A percentile compares a stretch with the other conserved stretches of the same genome.
These are phyloP conservation scores for Pistacia integerrima DNA, from an alignment of 345 rosid species.

Conservation along the genomic window DNA sequence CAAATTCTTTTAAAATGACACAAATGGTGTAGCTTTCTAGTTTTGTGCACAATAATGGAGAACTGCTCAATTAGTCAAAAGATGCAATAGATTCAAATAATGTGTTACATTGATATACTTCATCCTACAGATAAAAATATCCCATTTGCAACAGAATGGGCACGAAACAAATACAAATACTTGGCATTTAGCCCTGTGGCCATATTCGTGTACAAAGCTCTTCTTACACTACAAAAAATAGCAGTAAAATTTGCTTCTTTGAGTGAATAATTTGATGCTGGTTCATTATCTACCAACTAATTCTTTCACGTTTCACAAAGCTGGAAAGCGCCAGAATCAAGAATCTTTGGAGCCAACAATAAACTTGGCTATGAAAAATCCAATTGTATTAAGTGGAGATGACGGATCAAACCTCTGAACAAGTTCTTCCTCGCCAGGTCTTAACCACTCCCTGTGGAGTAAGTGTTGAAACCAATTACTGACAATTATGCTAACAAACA, in stretches of 20 bases:
- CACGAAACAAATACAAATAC: neutral
- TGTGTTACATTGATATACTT: neutral
- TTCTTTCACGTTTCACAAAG: neutral
- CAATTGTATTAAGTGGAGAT: constrained; percentile 81
- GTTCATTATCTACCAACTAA: neutral
- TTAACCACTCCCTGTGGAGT: constrained; percentile 81
- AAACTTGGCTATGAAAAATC: constrained; percentile 95
- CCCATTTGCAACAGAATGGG: neutral
- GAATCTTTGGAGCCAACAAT: constrained; percentile 49
- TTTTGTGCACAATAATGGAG: neutral
- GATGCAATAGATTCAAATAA: neutral
- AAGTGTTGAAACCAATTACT: neutral
- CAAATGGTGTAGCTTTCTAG: neutral
- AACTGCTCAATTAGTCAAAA: too few relatives aligned
- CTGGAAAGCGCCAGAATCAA: neutral
- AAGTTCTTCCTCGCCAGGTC: constrained; percentile 83
- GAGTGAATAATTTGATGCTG: neutral
- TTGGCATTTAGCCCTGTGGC: neutral
- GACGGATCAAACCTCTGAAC: constrained; percentile 97
- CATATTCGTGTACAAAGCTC: neutral
- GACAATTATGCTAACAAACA: neutral
- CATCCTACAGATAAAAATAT: too few relatives aligned
- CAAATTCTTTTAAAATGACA: neutral
- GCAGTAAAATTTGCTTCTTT: neutral
- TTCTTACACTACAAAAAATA: neutral